Percentiles rank a stretch among this genome's conserved stretches.
Conservation (phyloP, 1,139 yeast species). For the Keqinozyma sinolaborantium region DNA sequence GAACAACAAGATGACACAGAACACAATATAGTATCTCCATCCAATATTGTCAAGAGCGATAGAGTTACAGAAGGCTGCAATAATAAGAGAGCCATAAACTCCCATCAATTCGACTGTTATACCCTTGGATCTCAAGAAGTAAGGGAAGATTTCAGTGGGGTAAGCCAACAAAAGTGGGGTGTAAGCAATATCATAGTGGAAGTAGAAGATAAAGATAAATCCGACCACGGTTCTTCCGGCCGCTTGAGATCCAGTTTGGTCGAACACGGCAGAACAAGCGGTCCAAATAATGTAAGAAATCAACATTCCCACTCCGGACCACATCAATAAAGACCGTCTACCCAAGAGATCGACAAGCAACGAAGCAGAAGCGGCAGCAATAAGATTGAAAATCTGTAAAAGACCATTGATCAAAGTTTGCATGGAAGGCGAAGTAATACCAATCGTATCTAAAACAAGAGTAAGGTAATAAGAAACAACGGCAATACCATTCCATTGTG, state of each 20-base stretch:
- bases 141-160: constrained; percentile 34
- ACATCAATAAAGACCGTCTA: constrained; percentile 42
- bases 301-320: constrained; percentile 24
- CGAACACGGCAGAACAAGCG: constrained; percentile 21
- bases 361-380: constrained; percentile 13
- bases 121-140: constrained; percentile 24
- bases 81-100: constrained; percentile 32
- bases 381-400: constrained; percentile 11
- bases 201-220: constrained; percentile 44
- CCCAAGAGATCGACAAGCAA: constrained; percentile 49
- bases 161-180: constrained; percentile 45
- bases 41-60: constrained; percentile 37
- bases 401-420: constrained; percentile 14
- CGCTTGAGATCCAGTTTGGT: constrained; percentile 13
- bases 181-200: constrained; percentile 40
- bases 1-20: constrained; percentile 34
- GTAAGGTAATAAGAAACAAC: constrained; percentile 35
- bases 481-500: constrained; percentile 16
- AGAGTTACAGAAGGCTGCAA: constrained; percentile 13
- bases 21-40: constrained; percentile 43
- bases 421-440: constrained; percentile 26
- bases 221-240: constrained; percentile 52
- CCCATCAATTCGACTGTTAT: constrained; percentile 41
- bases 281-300: constrained; percentile 44
- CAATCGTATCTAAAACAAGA: constrained; percentile 42